A percentile compares a stretch with the other conserved stretches of the same genome.
Conservation (phyloP, 176 grass and related monocot species). For the Miscanthus lutarioriparius region DNA sequence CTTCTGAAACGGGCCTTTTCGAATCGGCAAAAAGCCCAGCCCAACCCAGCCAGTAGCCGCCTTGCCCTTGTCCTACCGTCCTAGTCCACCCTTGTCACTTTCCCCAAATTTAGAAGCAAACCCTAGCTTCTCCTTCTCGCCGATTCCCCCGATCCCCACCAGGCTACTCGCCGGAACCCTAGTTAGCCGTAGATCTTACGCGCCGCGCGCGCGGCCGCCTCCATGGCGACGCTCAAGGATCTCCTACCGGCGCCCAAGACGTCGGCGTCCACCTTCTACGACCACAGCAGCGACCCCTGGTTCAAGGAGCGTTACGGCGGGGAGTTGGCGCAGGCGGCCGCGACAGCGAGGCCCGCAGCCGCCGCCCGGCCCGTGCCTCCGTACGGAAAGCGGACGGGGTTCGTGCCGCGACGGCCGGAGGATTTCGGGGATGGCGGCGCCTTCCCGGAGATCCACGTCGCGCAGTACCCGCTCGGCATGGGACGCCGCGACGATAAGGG, state of each 20-base stretch:
- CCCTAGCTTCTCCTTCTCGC: conserved; percentile 38
- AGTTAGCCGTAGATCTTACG: conserved; percentile 22
- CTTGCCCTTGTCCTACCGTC: background rate
- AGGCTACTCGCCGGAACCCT: conserved; percentile 49
- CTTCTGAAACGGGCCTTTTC: background rate
- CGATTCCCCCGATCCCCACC: conserved; percentile 22
- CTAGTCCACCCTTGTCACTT: background rate
- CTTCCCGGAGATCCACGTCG: conserved; percentile 93
- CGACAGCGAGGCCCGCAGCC: conserved; percentile 22
- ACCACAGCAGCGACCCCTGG: conserved; percentile 92
- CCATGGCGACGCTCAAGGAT: conserved; percentile 73
- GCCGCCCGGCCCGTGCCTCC: conserved; percentile 48
- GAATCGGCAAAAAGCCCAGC: background rate
- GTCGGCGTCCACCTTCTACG: conserved; percentile 55
- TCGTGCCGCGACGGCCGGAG: conserved; percentile 72
- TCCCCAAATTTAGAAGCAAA: conserved; percentile 40
- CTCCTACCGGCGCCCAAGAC: conserved; percentile 71
- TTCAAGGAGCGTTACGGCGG: conserved; percentile 88
- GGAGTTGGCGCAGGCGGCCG: conserved; percentile 19
- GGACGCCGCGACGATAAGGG: conserved; percentile 87
- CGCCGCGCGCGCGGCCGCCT: background rate
- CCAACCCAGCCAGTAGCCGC: background rate
- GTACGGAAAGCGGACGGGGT: conserved; percentile 76
- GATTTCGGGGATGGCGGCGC: conserved; percentile 88
- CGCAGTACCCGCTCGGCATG: conserved; percentile 90